Evolutionary conservation across 2,329 filamentous ascomycete species (phyloP), one percentile per base, ranked within the genome.

Genomic region (Botrytis sinoallii): DNA sequence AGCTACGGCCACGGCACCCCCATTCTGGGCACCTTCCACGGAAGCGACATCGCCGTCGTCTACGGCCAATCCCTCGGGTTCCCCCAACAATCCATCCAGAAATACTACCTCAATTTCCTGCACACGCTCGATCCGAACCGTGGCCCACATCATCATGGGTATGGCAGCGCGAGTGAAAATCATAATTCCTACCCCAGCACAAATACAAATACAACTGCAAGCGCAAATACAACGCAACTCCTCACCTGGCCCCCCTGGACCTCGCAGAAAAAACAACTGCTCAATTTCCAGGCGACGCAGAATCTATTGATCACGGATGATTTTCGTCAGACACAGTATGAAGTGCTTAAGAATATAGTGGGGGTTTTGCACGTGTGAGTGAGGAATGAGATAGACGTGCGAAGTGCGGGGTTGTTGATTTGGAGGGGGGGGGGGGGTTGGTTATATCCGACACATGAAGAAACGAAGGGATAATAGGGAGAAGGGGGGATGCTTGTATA

Each of bases 1-100:
- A 90, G 89, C 0, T 95, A 94, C 83, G 82, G 91, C 83, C 88
- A 90, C 79, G 90, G 90, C 10, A 91, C 89, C 0, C 90, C 93
- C 0, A 82, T 94, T 67, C 80, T 95, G 0, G 93, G 93, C 20
- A 95, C 92, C 0, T 92, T 92, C 82, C 93, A 96, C 81, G 91
- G 83, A 22, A 89, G 86, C 1, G 92, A 95, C 77, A 76, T 94
- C 1, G 76, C 92, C 1, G 88, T 92, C 79, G 87, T 92, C 0
- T 93, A 93, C 76, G 76, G 76, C 74, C 8, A 88, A 64, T 9
- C 55, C 71, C 48, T 55, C 7, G 70, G 74, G 0, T 74, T 75
- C 22, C 74, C 75, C 14, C 87, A 87, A 48, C 81, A 79, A 10
- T 85, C 88, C 14, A 89, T 90, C 63, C 87, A 91, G 73, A 87